Conservation (phyloP, 2,329 filamentous ascomycete species). For the Akanthomyces muscarius region DNA sequence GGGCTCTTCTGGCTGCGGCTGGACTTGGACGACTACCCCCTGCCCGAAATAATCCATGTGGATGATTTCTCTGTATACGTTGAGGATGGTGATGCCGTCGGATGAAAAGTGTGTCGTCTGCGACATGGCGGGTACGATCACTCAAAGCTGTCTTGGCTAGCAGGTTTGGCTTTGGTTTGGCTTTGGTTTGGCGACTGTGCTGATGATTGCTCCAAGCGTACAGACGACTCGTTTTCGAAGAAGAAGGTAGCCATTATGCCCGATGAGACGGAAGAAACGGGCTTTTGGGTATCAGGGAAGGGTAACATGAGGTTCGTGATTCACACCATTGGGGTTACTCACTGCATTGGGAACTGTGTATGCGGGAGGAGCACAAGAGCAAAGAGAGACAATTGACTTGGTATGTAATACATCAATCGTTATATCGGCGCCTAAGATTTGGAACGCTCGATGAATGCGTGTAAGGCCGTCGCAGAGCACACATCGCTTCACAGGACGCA, state of each 20-base stretch:
- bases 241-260: not conserved
- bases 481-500: no score
- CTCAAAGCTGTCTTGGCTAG: not conserved
- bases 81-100: not conserved
- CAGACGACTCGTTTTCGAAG: not conserved
- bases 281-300: not conserved
- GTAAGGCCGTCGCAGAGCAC: no score
- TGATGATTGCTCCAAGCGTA: not conserved
- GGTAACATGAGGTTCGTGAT: not conserved
- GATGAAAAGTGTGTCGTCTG: not conserved
- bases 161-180: not conserved
- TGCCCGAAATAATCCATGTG: not conserved
- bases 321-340: not conserved
- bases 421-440: no score
- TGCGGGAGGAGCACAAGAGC: no score
- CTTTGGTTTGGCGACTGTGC: not conserved
- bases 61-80: not conserved
- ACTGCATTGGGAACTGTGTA: no score
- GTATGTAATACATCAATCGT: no score
- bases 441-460: no score
- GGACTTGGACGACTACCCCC: not conserved
- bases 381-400: no score
- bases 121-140: not conserved
- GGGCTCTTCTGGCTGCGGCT: not conserved
- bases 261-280: not conserved